Evolutionary conservation across 108 stramenopile genomes (phyloP).

Genomic region (Conticribra weissflogii): DNA sequence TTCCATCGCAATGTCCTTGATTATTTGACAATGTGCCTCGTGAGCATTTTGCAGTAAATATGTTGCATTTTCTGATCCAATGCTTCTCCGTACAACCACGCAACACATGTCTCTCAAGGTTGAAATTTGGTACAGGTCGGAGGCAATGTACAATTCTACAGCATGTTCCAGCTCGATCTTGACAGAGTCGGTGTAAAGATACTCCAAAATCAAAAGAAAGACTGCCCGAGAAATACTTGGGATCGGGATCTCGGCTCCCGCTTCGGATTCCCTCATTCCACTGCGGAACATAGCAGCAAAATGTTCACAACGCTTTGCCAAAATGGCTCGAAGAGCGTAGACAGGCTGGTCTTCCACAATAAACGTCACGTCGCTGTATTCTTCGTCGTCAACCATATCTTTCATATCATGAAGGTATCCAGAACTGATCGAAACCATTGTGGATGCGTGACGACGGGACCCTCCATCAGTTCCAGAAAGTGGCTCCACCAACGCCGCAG

Average conservation of each 20-base stretch:
- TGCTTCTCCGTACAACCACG: constrained; percentile 82
- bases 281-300: constrained; percentile 97
- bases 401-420: constrained; percentile 82
- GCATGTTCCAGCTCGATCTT: constrained; percentile 87
- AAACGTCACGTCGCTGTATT: constrained; percentile 93
- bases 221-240: constrained; percentile 74
- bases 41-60: constrained; percentile 88
- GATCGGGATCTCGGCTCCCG: constrained; percentile 63
- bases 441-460: constrained; percentile 44
- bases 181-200: constrained; percentile 94
- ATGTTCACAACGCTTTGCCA: constrained; percentile 92
- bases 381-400: constrained; percentile 88
- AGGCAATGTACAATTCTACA: constrained; percentile 91
- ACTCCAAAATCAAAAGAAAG: constrained; percentile 92
- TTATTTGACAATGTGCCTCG: constrained; percentile 86
- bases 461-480: constrained; percentile 60
- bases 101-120: constrained; percentile 93
- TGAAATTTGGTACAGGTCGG: constrained; percentile 93
- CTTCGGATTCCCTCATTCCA: constrained; percentile 88
- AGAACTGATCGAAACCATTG: constrained; percentile 73
- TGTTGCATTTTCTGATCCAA: constrained; percentile 85
- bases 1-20: constrained; percentile 89
- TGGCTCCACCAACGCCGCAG: constrained; percentile 91
- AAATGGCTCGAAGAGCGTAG: constrained; percentile 88
- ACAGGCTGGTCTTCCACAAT: constrained; percentile 88